These are phyloP conservation scores for Actinomucor elegans DNA, from an alignment of 371 early-diverging fungal genomes.

Conservation along the genomic window DNA sequence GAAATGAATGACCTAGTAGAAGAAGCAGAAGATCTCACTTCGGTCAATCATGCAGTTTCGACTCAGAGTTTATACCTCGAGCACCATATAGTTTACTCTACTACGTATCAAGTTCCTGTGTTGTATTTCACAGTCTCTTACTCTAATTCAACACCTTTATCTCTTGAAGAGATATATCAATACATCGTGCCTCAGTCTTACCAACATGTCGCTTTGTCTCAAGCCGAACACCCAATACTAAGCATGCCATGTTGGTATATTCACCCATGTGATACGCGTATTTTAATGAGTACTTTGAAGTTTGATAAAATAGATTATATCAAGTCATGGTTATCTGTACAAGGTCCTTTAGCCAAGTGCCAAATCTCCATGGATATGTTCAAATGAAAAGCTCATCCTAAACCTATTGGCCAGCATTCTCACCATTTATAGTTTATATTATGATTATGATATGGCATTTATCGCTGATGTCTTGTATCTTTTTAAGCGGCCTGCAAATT, in stretches of 20 bases:
- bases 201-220: conserved; percentile 27
- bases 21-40: conserved; percentile 1
- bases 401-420: too few relatives aligned
- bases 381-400: too few relatives aligned
- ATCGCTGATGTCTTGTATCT: too few relatives aligned
- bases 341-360: conserved; percentile 30
- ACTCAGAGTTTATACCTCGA: conserved; percentile 33
- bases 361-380: conserved; percentile 10
- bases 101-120: conserved; percentile 70
- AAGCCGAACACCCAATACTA: conserved; percentile 66
- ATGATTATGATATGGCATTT: too few relatives aligned
- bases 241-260: conserved; percentile 62
- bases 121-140: conserved; percentile 61
- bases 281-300: conserved; percentile 39
- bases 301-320: conserved; percentile 21
- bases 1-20: background rate
- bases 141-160: conserved; percentile 46
- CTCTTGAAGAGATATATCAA: conserved; percentile 48
- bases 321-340: conserved; percentile 39
- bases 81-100: conserved; percentile 71
- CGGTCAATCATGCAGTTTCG: background rate
- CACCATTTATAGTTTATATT: too few relatives aligned
- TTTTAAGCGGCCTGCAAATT: too few relatives aligned
- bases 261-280: conserved; percentile 74
- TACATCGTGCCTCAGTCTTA: conserved; percentile 39